These are phyloP conservation scores for Betula pendula DNA, from an alignment of 306 rosid genomes.

Conservation along the genomic window DNA sequence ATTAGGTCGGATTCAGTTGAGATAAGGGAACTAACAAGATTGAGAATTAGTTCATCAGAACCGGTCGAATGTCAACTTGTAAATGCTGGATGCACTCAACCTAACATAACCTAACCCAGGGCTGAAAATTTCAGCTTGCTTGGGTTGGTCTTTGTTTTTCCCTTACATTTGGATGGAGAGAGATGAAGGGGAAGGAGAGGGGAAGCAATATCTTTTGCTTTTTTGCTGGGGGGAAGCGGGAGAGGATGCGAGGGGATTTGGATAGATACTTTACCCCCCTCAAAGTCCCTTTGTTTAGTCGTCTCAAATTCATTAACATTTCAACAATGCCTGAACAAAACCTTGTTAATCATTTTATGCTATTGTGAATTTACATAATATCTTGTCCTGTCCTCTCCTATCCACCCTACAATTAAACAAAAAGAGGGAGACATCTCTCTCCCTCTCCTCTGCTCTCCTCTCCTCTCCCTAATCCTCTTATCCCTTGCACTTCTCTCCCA, in stretches of 20 bases:
- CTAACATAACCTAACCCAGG: not conserved
- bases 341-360: not conserved
- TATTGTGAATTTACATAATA: not conserved
- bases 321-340: not conserved
- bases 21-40: not conserved
- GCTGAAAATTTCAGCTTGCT: not conserved
- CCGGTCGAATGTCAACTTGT: too few species aligned
- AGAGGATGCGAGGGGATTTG: not conserved
- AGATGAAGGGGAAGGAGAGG: not conserved
- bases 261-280: too few species aligned
- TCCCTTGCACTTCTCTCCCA: not conserved
- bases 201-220: too few species aligned
- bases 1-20: slow-evolving; percentile 15
- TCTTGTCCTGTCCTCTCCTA: not conserved
- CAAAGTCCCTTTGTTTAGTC: not conserved
- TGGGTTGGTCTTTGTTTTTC: not conserved
- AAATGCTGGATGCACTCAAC: too few species aligned
- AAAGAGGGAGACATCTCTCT: not conserved
- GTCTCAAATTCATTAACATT: not conserved
- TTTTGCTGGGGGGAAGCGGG: too few species aligned
- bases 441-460: not conserved
- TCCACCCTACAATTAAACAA: not conserved
- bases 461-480: not conserved
- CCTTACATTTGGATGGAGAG: not conserved
- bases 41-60: not conserved